A percentile compares a stretch with the other conserved stretches of the same genome.
Evolutionary conservation across 805 yeast genomes (phyloP).

Genomic region (Metschnikowia amazonensis): DNA sequence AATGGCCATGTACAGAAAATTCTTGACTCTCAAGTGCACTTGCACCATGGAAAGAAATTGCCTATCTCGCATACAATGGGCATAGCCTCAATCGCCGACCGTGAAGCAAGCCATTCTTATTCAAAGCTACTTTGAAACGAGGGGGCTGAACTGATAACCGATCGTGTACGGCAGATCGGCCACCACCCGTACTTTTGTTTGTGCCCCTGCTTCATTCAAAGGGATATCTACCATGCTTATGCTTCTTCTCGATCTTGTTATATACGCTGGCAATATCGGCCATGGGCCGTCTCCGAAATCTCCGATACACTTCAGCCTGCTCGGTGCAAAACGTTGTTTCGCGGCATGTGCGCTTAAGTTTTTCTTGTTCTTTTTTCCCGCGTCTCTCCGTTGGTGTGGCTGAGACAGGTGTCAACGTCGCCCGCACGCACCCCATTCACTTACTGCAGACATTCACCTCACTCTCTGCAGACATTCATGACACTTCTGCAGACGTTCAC

Average conservation of each 20-base stretch:
- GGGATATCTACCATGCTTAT: not conserved
- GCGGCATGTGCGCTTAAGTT: constrained; percentile 1
- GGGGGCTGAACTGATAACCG: too few species aligned
- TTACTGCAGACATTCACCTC: not conserved
- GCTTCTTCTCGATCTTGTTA: not conserved
- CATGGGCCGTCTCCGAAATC: not conserved
- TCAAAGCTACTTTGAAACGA: not conserved
- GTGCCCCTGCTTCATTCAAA: not conserved
- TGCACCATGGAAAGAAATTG: not conserved
- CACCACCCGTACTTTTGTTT: too few species aligned
- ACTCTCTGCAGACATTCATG: not conserved
- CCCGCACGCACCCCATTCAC: not conserved
- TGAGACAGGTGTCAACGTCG: constrained; percentile 1
- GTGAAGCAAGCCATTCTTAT: not conserved
- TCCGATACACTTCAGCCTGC: not conserved
- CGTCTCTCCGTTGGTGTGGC: not conserved
- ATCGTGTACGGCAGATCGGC: too few species aligned
- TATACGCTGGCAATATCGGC: not conserved
- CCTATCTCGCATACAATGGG: constrained; percentile 3
- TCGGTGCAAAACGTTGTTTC: constrained; percentile 1
- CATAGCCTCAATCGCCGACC: constrained; percentile 1
- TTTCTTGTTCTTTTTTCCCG: constrained; percentile 1
- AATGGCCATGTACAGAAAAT: constrained; percentile 6
- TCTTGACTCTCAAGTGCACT: constrained; percentile 1
- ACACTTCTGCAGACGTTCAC: not conserved